Conservation (phyloP, 2,329 filamentous ascomycete species). For the Nemania sp. region DNA sequence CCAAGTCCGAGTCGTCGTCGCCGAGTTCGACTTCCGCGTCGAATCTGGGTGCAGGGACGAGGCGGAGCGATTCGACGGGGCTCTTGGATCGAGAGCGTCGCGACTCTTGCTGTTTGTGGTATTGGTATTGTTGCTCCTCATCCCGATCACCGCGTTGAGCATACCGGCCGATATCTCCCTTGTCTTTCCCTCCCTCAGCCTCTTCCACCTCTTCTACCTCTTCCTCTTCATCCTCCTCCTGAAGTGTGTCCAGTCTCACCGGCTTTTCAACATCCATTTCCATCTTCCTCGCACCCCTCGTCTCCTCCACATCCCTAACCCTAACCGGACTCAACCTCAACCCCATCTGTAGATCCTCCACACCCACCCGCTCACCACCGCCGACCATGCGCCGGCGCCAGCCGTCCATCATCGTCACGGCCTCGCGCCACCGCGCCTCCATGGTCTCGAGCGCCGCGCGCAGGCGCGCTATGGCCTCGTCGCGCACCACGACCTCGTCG, state of each 20-base stretch:
- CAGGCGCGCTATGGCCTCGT: constrained; percentile 84
- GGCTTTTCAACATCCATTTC: too few relatives aligned
- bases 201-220: constrained; percentile 52
- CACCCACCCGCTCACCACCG: constrained; percentile 69
- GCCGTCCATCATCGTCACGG: constrained; percentile 85
- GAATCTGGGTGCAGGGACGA: constrained; percentile 44
- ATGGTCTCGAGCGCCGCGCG: constrained; percentile 90
- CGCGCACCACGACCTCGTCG: constrained; percentile 89
- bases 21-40: constrained; percentile 36
- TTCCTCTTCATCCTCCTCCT: constrained; percentile 53
- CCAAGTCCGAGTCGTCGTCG: constrained; percentile 40
- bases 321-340: constrained; percentile 64
- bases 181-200: constrained; percentile 52
- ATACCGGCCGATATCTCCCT: constrained; percentile 40
- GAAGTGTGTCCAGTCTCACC: constrained; percentile 43
- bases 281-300: too few relatives aligned
- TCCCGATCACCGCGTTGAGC: constrained; percentile 21
- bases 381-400: constrained; percentile 83
- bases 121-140: too few relatives aligned
- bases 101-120: too few relatives aligned
- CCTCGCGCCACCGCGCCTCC: constrained; percentile 88
- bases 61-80: constrained; percentile 45
- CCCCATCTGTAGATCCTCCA: constrained; percentile 69
- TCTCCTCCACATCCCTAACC: constrained; percentile 55
- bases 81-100: constrained; percentile 57